Percentiles rank a stretch among this genome's conserved stretches.
Conservation (phyloP, 2,329 filamentous ascomycete genomes). For the Sporothrix curviconia region DNA sequence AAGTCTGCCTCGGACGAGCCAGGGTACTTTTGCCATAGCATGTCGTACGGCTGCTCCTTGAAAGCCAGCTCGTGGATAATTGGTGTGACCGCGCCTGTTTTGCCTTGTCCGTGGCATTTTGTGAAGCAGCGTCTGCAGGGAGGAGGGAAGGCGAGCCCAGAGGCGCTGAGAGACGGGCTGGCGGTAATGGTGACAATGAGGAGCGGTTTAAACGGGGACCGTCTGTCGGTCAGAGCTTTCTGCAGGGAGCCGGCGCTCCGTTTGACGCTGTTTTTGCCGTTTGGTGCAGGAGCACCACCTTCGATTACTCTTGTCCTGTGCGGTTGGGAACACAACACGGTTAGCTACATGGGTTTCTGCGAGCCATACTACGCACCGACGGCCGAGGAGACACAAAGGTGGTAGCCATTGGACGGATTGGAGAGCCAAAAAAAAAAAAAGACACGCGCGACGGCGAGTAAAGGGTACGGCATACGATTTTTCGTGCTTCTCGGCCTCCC, state of each 20-base stretch:
- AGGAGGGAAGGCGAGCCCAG: conserved; percentile 47
- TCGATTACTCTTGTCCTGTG: conserved; percentile 35
- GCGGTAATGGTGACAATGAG: conserved; percentile 34
- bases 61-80: conserved; percentile 57
- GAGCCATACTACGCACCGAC: conserved; percentile 3
- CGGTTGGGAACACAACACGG: conserved; percentile 18
- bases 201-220: conserved; percentile 18
- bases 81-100: conserved; percentile 37
- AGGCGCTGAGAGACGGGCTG: conserved; percentile 51
- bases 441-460: neutral
- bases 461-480: conserved; percentile 35
- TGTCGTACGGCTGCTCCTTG: conserved; percentile 43
- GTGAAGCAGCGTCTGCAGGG: conserved; percentile 43
- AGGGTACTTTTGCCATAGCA: conserved; percentile 44
- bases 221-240: conserved; percentile 18
- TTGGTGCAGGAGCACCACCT: conserved; percentile 20
- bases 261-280: conserved; percentile 19
- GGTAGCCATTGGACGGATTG: no score
- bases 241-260: conserved; percentile 18
- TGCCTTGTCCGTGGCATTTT: conserved; percentile 45
- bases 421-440: neutral
- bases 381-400: no score
- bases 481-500: conserved; percentile 38
- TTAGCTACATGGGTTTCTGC: conserved; percentile 16
- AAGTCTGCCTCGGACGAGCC: conserved; percentile 47